Conservation (phyloP, 257 asterid species). For the Primulina eburnea region DNA sequence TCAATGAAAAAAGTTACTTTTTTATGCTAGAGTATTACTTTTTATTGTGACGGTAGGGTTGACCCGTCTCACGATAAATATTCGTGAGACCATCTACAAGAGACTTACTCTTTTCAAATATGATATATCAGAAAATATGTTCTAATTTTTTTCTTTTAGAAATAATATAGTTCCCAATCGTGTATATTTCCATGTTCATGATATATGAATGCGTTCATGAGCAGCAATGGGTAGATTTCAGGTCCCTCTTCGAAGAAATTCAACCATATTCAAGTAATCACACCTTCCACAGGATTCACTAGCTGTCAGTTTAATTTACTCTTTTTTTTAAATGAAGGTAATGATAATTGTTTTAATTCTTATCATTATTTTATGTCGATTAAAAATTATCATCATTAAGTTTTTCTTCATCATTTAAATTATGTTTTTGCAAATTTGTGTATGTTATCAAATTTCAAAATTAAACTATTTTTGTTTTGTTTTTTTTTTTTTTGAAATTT, state of each 20-base stretch:
- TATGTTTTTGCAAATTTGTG: too few species aligned
- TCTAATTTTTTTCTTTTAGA: neutral
- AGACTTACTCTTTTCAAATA: too few species aligned
- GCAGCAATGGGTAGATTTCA: constrained; percentile 33
- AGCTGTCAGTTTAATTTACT: constrained; percentile 24
- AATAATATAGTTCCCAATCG: neutral
- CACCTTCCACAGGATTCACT: constrained; percentile 19
- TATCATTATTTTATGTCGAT: constrained; percentile 23
- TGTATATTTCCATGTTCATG: neutral
- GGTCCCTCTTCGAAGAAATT: neutral
- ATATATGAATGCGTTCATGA: constrained; percentile 20
- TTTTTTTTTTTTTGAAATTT: too few species aligned
- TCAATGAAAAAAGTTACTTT: too few species aligned
- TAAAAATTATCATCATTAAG: neutral
- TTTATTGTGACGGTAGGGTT: too few species aligned
- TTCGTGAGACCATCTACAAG: too few species aligned
- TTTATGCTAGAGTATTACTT: too few species aligned
- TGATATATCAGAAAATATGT: neutral
- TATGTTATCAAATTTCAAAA: too few species aligned
- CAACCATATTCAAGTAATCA: neutral
- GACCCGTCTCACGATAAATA: too few species aligned
- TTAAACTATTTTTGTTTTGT: too few species aligned
- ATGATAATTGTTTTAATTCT: neutral
- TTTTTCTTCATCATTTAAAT: too few species aligned
- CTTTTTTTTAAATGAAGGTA: neutral